phyloP scores from a whole-genome alignment of 2,329 filamentous ascomycete species.

The Teratosphaeria zuluensis region DNA sequence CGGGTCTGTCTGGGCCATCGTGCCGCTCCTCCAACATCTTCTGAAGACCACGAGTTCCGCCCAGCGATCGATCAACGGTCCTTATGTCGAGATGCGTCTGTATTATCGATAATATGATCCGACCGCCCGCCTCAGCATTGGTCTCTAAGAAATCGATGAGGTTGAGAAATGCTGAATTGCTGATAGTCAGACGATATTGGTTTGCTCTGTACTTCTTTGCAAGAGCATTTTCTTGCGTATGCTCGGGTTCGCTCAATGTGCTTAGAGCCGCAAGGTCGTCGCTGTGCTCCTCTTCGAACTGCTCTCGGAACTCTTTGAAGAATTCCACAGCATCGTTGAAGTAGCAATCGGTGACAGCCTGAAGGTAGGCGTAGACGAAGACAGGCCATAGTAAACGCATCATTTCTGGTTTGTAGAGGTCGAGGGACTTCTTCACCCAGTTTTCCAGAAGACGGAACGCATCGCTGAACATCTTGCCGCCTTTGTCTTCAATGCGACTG shows the following conservation, averaged over 20 bases:
- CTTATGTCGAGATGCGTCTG: conserved; percentile 50
- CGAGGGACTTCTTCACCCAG: conserved; percentile 87
- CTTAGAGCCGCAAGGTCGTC: conserved; percentile 73
- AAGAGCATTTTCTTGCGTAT: conserved; percentile 66
- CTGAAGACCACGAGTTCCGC: conserved; percentile 49
- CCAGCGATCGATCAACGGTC: conserved; percentile 46
- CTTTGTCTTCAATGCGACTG: conserved; percentile 52
- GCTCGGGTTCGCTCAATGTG: conserved; percentile 64
- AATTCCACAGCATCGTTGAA: conserved; percentile 64
- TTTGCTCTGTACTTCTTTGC: conserved; percentile 74
- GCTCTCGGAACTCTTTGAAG: conserved; percentile 55
- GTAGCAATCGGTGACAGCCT: conserved; percentile 64
- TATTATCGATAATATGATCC: conserved; percentile 66
- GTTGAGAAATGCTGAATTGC: conserved; percentile 69
- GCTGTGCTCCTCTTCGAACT: conserved; percentile 66
- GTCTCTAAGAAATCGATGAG: conserved; percentile 82
- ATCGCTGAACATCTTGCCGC: conserved; percentile 66
- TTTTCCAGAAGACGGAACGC: conserved; percentile 46
- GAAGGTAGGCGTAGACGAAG: conserved; percentile 86
- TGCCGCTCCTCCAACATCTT: conserved; percentile 47
- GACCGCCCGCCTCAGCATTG: conserved; percentile 72
- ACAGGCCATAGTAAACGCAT: conserved; percentile 82
- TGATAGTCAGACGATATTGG: conserved; percentile 86
- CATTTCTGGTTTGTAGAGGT: conserved; percentile 92
- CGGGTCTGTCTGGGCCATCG: conserved; percentile 47